Conservation (phyloP, 2,329 filamentous ascomycete species). For the Podosphaera aphanis region DNA sequence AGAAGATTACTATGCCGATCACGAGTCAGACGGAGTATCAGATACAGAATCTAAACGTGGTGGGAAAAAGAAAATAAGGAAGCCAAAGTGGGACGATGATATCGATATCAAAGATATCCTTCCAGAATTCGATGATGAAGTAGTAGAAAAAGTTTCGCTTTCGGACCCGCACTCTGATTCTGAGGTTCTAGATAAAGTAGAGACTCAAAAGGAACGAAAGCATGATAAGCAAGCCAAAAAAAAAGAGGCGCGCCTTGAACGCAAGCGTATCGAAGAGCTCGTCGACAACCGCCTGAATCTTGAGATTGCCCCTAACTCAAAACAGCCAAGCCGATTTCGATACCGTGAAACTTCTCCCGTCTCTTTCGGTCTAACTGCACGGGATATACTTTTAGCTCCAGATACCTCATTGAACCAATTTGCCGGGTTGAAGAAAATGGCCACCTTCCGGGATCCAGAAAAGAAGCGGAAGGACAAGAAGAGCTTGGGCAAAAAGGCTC, state of each 20-base stretch:
- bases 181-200: constrained; percentile 29
- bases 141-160: constrained; percentile 29
- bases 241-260: constrained; percentile 56
- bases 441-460: constrained; percentile 63
- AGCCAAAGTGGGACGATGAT: constrained; percentile 86
- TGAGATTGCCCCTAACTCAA: constrained; percentile 35
- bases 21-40: constrained; percentile 33
- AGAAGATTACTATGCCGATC: constrained; percentile 69
- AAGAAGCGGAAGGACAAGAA: constrained; percentile 83
- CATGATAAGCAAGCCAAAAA: constrained; percentile 33
- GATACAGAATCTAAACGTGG: constrained; percentile 18
- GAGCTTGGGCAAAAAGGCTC: constrained; percentile 73
- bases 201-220: constrained; percentile 35
- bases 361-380: constrained; percentile 67
- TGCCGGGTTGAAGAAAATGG: constrained; percentile 84
- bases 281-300: constrained; percentile 64
- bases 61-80: constrained; percentile 45
- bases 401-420: constrained; percentile 75
- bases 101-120: constrained; percentile 89
- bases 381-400: constrained; percentile 74
- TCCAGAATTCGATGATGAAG: constrained; percentile 57
- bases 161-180: constrained; percentile 31
- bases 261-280: constrained; percentile 61
- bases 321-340: constrained; percentile 40
- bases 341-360: constrained; percentile 88